phyloP scores from a whole-genome alignment of 192 early-diverging fungal genomes.

The Phlyctochytrium bullatum region DNA sequence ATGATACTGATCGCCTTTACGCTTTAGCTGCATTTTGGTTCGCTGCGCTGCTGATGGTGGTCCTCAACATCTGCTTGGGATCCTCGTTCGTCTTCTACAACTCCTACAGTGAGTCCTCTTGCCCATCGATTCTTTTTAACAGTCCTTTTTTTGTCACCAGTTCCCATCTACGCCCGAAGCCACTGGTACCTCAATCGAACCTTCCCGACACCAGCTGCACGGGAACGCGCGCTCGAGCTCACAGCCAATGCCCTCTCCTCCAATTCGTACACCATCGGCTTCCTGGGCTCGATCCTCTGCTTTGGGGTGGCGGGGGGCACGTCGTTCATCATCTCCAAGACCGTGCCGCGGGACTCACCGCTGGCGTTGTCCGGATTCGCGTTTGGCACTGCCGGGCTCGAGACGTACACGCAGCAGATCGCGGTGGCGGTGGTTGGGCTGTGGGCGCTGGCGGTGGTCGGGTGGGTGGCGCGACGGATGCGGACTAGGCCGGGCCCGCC shows the following conservation, averaged over 20 bases:
- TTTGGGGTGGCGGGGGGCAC: slow-evolving; percentile 8
- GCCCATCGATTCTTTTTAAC: too few species aligned
- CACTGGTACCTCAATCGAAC: too few species aligned
- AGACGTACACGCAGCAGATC: slow-evolving; percentile 20
- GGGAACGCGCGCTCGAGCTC: neutral
- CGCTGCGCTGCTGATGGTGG: neutral
- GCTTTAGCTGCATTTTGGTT: too few species aligned
- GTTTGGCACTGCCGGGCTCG: slow-evolving; percentile 18
- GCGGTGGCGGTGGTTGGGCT: slow-evolving; percentile 15
- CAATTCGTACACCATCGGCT: too few species aligned
- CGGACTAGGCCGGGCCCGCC: slow-evolving; percentile 21
- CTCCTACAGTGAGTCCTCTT: too few species aligned
- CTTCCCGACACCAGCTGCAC: neutral
- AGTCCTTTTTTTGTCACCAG: too few species aligned
- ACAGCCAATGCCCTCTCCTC: too few species aligned
- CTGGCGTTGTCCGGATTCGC: too few species aligned
- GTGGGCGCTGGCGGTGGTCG: neutral
- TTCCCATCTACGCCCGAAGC: too few species aligned
- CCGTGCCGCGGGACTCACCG: neutral
- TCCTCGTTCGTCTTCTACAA: too few species aligned
- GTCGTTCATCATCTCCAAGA: slow-evolving; percentile 18
- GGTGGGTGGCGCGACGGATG: neutral
- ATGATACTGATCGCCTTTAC: too few species aligned
- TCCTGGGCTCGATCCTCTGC: slow-evolving; percentile 15
- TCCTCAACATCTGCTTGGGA: too few species aligned